Base-by-base conservation (phyloP, 768 basidiomycete species). In the Boletus insuetus region DNA sequence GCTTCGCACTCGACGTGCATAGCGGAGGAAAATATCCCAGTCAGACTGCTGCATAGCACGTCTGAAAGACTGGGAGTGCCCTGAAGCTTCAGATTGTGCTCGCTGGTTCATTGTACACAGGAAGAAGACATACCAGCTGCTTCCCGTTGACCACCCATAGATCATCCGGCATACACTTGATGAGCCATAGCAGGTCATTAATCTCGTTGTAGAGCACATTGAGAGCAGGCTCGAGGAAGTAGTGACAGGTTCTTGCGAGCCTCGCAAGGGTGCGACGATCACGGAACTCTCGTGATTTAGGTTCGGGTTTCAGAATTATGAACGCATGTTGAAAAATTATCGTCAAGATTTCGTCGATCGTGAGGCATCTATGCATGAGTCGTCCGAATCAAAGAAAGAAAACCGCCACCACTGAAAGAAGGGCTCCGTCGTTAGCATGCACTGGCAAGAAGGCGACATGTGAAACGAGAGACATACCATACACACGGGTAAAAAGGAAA, bases 311-410 rank as follows among this genome's bases (percentile, higher is more conserved):
- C 64, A 46, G 53, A 52, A 64, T 60, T 19, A 64, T 53, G 44
- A 67, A 66, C 7, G 67, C 65, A 65, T 65, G 63, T 57, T 60
- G 69, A 54, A 71, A 69, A 55, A 69, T 62, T 3, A 64, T 67
- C 44, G 60, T 69, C 46, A 69, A n/a, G 59, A 69, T 70, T 59
- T 69, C 68, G 63, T 69, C 59, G 68, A 69, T 69, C 51, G 52
- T 52, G 55, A 69, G 59, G 49, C 70, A 71, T 71, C 52, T 67
- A 61, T 69, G 68, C 68, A 71, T 69, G 61, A 62, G 64, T 61
- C 53, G 55, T 53, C 32, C 8, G 31, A 58, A 50, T 46, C 16
- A 56, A 46, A n/a, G 58, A 57, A 46, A 9, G 54, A 43, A 44
- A 61, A 59, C 54, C 43, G 34, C 26, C 49, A 53, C 53, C 53